A percentile compares a stretch with the other conserved stretches of the same genome.
These are phyloP conservation scores for Candida morakotiae DNA, from an alignment of 805 yeast species.

Conservation along the genomic window DNA sequence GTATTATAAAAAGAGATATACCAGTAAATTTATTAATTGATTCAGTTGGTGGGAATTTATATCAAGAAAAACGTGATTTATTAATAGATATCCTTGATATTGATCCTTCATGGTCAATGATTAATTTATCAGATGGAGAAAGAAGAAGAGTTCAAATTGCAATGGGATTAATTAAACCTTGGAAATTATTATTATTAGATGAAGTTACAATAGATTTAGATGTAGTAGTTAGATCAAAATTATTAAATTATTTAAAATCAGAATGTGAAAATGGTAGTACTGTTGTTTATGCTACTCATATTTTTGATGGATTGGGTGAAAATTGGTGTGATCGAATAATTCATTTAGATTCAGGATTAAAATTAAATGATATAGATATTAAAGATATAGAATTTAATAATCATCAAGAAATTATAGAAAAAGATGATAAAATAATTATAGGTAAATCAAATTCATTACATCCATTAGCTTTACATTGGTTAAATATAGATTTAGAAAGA, in stretches of 20 bases:
- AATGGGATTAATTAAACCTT: constrained; percentile 90
- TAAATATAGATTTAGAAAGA: constrained; percentile 45
- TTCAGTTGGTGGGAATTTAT: constrained; percentile 69
- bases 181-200: constrained; percentile 83
- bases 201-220: constrained; percentile 97
- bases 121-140: constrained; percentile 89
- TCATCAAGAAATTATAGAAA: constrained; percentile 8
- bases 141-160: constrained; percentile 89
- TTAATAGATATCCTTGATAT: constrained; percentile 78
- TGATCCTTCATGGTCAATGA: constrained; percentile 90
- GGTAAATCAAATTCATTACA: constrained; percentile 53
- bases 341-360: constrained; percentile 70
- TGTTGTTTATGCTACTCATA: constrained; percentile 92
- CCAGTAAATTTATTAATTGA: constrained; percentile 76
- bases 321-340: constrained; percentile 81
- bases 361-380: constrained; percentile 32
- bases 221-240: constrained; percentile 78
- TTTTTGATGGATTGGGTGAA: constrained; percentile 86
- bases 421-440: constrained; percentile 26
- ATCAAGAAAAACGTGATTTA: constrained; percentile 69
- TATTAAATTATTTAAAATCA: constrained; percentile 63
- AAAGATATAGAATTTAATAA: constrained; percentile 21
- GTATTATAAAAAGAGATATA: constrained; percentile 85
- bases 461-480: constrained; percentile 72
- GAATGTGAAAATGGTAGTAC: constrained; percentile 77